Evolutionary conservation across 225 moss, liverwort and hornwort species (phyloP).

Genomic region (Neckera pumila): DNA sequence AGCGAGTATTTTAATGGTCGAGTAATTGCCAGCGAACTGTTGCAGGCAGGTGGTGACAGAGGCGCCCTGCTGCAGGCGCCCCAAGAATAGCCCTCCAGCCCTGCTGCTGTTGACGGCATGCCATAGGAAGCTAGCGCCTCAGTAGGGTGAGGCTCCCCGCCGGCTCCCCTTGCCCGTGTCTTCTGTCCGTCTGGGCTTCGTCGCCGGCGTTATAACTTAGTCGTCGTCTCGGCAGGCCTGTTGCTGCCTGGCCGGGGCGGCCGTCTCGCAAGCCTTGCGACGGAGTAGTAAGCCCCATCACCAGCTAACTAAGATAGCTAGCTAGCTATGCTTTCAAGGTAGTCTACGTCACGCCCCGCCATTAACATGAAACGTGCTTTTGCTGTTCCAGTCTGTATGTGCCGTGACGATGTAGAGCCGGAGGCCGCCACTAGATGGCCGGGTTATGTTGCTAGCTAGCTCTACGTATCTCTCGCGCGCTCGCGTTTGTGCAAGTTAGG

Average conservation of each 20-base stretch:
- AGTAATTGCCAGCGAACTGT: not conserved
- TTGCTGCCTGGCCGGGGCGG: not conserved
- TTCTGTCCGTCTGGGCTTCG: not conserved
- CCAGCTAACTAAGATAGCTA: not conserved
- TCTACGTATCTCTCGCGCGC: not conserved
- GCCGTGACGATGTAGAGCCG: not conserved
- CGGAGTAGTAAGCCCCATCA: too few relatives aligned
- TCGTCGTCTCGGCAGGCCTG: not conserved
- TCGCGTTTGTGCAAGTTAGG: not conserved
- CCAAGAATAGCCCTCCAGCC: not conserved
- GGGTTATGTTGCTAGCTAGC: not conserved
- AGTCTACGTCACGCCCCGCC: not conserved
- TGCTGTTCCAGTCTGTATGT: not conserved
- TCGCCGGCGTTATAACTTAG: not conserved
- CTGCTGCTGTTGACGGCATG: not conserved
- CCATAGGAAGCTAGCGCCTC: not conserved
- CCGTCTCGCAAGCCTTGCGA: not conserved
- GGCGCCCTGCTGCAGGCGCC: not conserved
- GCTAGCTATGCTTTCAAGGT: not conserved
- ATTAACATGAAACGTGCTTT: not conserved
- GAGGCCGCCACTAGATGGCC: not conserved
- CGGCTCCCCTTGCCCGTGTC: not conserved
- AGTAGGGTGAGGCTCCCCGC: not conserved
- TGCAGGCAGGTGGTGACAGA: conserved; percentile 1
- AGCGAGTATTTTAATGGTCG: not conserved